These are phyloP conservation scores for Alternaria longipes DNA, from an alignment of 2,329 filamentous ascomycete species.

Conservation along the genomic window DNA sequence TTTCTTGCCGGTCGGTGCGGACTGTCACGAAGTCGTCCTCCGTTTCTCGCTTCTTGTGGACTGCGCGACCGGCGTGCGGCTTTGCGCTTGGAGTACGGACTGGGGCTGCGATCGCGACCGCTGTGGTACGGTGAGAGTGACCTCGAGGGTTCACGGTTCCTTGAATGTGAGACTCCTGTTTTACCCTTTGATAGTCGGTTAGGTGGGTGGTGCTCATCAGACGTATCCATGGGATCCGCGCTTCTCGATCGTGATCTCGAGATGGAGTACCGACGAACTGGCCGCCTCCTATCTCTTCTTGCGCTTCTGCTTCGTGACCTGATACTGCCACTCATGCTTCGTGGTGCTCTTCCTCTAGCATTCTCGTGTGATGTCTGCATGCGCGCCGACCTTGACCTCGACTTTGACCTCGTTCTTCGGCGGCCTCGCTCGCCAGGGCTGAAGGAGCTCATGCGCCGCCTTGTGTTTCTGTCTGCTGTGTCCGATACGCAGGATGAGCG, in stretches of 20 bases:
- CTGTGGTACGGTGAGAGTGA: constrained; percentile 32
- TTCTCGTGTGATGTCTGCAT: constrained; percentile 38
- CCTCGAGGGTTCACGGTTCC: constrained; percentile 14
- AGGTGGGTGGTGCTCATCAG: constrained; percentile 29
- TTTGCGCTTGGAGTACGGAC: constrained; percentile 29
- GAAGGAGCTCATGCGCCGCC: constrained; percentile 50
- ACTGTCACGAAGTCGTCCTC: constrained; percentile 12
- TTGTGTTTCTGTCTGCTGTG: constrained; percentile 43
- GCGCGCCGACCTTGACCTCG: constrained; percentile 35
- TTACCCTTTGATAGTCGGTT: constrained; percentile 20
- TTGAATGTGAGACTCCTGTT: constrained; percentile 16
- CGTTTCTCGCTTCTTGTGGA: constrained; percentile 22
- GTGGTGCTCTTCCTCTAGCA: constrained; percentile 21
- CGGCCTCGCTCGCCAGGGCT: constrained; percentile 49
- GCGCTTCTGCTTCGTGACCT: constrained; percentile 28
- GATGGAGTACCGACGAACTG: constrained; percentile 22
- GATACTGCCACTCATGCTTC: constrained; percentile 17
- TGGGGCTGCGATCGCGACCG: constrained; percentile 31
- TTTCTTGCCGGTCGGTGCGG: constrained; percentile 15
- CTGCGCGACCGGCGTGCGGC: constrained; percentile 32
- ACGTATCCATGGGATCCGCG: constrained; percentile 40
- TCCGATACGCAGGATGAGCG: constrained; percentile 29
- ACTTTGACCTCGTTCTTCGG: constrained; percentile 40
- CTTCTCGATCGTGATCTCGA: constrained; percentile 39
- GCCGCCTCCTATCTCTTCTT: constrained; percentile 26